Base-by-base conservation (phyloP, 164 flowering plant species). In the Vitis cinerea region DNA sequence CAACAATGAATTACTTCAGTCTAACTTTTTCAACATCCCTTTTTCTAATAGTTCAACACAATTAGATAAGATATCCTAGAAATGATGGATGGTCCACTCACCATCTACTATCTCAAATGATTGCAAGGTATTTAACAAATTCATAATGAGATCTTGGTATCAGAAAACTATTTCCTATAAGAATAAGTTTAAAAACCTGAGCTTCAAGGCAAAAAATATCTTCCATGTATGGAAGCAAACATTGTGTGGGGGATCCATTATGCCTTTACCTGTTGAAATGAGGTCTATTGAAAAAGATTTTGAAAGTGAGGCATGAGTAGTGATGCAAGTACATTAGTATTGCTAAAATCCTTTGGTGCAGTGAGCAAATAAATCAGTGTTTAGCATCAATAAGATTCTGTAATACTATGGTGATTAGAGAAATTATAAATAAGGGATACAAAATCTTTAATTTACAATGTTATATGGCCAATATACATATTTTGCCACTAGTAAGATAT, bases 231-330 rank as follows among this genome's bases (percentile, higher is more conserved):
- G 15, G 12, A 68, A 55, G 1, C 3, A 54, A 49, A 54, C 9
- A 31, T 16, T 27, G 10, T 3, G 11, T 19, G 31, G 2, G 11
- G 9, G 16, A 31, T 15, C 19, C 9, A 8, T 12, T 51, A 11
- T 55, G 44, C 61, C 29, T 23, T 65, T 79, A 92, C 99, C 82
- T 93, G 98, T 75, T 96, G 99, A 73, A 90, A 55, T 37, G 97
- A 78, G 19, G 97, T 89, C 77, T 96, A 97, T 82, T 91, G 97
- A 56, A 90, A 83, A 71, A 96, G 90, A 82, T 85, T 93, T 77
- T 93, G 98, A 74, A 96, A 92, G 65, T 93, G 97, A 78, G 97
- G 89, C 88, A 86, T 75, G 62, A 96, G 85, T 78, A 87, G 50
- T 52, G 96, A 86, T 27, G 89, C 77, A 53, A 89, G 81, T 10